Percentiles rank a stretch among this genome's conserved stretches.
Conservation (phyloP, 2,329 filamentous ascomycete genomes). For the Colletotrichum costaricense region DNA sequence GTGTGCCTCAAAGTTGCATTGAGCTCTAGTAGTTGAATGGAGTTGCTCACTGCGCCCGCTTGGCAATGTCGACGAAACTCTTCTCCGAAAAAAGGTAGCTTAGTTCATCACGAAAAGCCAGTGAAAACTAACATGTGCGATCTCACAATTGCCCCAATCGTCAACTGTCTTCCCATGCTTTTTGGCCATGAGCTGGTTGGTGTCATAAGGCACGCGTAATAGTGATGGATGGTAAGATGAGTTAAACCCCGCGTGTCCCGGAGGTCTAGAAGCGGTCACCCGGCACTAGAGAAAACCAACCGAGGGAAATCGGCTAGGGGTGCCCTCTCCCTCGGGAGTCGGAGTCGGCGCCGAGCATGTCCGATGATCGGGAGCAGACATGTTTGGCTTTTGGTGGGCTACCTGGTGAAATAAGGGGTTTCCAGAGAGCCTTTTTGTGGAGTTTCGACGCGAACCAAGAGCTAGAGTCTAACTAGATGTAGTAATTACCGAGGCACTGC, state of each 20-base stretch:
- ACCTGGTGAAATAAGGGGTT: neutral
- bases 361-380: slow-evolving; percentile 21
- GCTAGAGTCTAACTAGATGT: slow-evolving; percentile 20
- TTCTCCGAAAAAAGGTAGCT: neutral
- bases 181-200: neutral
- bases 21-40: neutral
- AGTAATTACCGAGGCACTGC: slow-evolving; percentile 27
- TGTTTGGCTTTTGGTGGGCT: slow-evolving; percentile 2
- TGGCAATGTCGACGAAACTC: neutral
- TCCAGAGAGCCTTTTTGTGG: neutral
- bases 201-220: neutral
- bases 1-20: neutral
- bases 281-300: neutral
- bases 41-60: neutral
- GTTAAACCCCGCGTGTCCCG: neutral
- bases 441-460: slow-evolving; percentile 11
- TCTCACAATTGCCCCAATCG: neutral
- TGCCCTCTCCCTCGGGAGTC: neutral
- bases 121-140: neutral
- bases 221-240: neutral
- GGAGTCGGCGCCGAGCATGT: slow-evolving; percentile 18
- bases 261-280: neutral
- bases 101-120: neutral
- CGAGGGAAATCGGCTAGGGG: neutral
- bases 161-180: neutral